Evolutionary conservation across 306 rosid species (phyloP).

Genomic region (Inga oerstediana): DNA sequence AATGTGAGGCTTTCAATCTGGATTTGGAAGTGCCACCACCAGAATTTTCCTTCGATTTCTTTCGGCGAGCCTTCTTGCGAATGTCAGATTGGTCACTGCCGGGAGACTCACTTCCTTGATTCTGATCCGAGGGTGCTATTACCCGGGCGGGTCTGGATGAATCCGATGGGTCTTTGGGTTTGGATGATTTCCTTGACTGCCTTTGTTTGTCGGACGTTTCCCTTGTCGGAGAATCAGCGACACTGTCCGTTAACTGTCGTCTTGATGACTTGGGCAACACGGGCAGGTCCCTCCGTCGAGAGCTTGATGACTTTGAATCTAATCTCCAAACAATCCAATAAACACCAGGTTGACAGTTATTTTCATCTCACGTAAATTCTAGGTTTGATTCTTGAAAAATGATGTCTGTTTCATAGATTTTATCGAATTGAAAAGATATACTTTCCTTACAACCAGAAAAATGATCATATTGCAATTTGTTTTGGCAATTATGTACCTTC

Average conservation of each 20-base stretch:
- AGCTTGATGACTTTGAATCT: slow-evolving; percentile 43
- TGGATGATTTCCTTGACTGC: slow-evolving; percentile 51
- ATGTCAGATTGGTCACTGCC: slow-evolving; percentile 39
- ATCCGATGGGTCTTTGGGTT: slow-evolving; percentile 49
- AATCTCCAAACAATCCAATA: not conserved
- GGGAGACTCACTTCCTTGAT: slow-evolving; percentile 33
- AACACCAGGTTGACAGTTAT: not conserved
- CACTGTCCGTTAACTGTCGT: slow-evolving; percentile 35
- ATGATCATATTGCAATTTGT: not conserved
- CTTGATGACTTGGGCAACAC: slow-evolving; percentile 60
- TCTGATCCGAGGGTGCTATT: slow-evolving; percentile 18
- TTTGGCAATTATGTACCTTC: slow-evolving; percentile 36
- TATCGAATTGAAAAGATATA: not conserved
- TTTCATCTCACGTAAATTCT: not conserved
- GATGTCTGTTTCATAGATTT: not conserved
- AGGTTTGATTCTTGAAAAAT: not conserved
- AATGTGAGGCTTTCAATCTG: slow-evolving; percentile 40
- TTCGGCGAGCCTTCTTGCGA: slow-evolving; percentile 66
- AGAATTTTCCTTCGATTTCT: slow-evolving; percentile 62
- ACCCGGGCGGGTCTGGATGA: slow-evolving; percentile 8
- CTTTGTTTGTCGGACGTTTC: slow-evolving; percentile 56
- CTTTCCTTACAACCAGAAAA: not conserved
- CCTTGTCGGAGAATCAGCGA: slow-evolving; percentile 48
- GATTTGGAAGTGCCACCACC: slow-evolving; percentile 36
- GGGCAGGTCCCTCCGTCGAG: slow-evolving; percentile 42